Base-by-base conservation (phyloP, 306 rosid genomes). In the Vachellia pachyceras region DNA sequence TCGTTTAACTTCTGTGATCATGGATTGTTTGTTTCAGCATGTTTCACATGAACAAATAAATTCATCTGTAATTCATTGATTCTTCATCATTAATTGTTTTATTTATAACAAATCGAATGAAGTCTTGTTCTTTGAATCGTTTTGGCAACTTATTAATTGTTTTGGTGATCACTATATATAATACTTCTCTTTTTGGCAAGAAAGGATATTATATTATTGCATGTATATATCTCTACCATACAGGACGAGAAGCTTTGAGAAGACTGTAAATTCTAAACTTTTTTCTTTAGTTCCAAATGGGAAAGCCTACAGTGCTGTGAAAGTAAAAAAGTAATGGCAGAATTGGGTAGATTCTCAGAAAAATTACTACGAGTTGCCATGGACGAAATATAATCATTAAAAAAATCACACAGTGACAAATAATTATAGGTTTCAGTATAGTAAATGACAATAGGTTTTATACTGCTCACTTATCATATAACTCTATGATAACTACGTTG, bases 1-100 rank as follows among this genome's bases (percentile, higher is more conserved):
- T 80, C 78, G 79, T 84, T 79, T 57, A 37, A 25, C 25, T 78
- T 29, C 2, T 73, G 45, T 72, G 37, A 46, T 76, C 17, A 14
- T 57, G 7, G 64, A 76, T 44, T 50, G 77, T 72, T 10, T 75
- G 77, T 54, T 44, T 58, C 8, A 2, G 13, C 20, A 57, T 57
- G 64, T 57, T 57, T 57, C 64, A n/a, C 11, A 57, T 57, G 33
- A 57, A 57, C 14, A 7, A n/a, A 57, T 58, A 58, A 57, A 57
- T 58, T 75, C 55, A 12, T 40, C 18, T 23, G 5, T 40, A 5
- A 23, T 12, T 14, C 10, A 25, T 76, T 61, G 0, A 41, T 75
- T 57, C 6, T 11, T 47, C 33, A 29, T 47, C 54, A n/a, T 73
- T 29, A 54, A 54, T 18, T 54, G 60, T 20, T 54, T 52, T 11